Conservation (phyloP, 2,329 filamentous ascomycete species). For the Aspergillus sp. region DNA sequence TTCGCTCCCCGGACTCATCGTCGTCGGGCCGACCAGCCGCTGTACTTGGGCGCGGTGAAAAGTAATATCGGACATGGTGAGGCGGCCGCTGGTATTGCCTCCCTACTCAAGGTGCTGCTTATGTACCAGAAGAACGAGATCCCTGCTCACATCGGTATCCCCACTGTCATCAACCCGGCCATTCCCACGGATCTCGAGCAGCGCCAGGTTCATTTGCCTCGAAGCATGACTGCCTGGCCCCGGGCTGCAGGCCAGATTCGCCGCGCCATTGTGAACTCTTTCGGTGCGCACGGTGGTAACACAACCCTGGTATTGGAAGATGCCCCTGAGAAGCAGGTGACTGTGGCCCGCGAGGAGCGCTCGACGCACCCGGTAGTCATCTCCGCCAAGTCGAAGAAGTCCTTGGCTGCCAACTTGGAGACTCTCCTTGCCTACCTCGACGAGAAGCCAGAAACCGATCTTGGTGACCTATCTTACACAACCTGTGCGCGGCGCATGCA, state of each 20-base stretch:
- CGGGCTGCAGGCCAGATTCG: no score
- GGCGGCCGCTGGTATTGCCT: slow-evolving; percentile 34
- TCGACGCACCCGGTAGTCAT: slow-evolving; percentile 57
- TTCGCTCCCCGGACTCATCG: no score
- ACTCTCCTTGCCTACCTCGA: slow-evolving; percentile 53
- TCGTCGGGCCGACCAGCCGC: neutral
- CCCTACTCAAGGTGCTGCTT: slow-evolving; percentile 63
- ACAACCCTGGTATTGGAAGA: slow-evolving; percentile 66
- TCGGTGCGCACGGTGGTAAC: slow-evolving; percentile 70
- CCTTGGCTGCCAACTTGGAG: slow-evolving; percentile 44
- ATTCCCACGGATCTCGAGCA: slow-evolving; percentile 33
- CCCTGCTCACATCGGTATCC: slow-evolving; percentile 69
- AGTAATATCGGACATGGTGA: slow-evolving; percentile 51
- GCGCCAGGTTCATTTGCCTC: slow-evolving; percentile 34
- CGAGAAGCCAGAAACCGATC: slow-evolving; percentile 29
- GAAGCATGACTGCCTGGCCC: slow-evolving; percentile 17
- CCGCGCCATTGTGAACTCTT: slow-evolving; percentile 60
- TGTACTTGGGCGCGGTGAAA: slow-evolving; percentile 36
- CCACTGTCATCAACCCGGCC: slow-evolving; percentile 43
- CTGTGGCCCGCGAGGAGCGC: slow-evolving; percentile 54
- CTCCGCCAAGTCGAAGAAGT: no score
- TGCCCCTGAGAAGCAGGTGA: slow-evolving; percentile 29
- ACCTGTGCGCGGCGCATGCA: slow-evolving; percentile 59
- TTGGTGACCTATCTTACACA: slow-evolving; percentile 62
- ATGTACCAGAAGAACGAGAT: slow-evolving; percentile 66